phyloP scores from a whole-genome alignment of 306 rosid species.

The Pyrus bretschneideri region DNA sequence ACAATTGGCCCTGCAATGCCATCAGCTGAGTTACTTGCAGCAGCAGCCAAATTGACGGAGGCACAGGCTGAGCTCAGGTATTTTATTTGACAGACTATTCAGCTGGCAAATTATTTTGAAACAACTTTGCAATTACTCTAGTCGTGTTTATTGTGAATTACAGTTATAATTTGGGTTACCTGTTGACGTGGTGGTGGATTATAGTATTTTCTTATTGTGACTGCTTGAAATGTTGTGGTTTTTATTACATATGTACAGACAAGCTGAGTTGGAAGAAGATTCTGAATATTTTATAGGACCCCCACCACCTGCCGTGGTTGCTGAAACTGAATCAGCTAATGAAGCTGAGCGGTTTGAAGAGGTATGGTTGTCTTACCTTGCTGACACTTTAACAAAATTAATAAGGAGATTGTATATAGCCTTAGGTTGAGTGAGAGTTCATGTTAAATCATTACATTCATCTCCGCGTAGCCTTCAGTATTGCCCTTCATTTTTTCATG shows the following conservation, averaged over 20 bases:
- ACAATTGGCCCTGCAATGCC: constrained; percentile 92
- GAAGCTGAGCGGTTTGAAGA: constrained; percentile 96
- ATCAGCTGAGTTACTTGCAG: constrained; percentile 87
- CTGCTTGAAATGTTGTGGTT: background rate
- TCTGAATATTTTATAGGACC: constrained; percentile 69
- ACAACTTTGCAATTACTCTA: background rate
- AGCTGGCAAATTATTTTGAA: background rate
- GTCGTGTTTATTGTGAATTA: background rate
- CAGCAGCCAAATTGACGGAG: constrained; percentile 91
- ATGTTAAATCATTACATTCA: background rate
- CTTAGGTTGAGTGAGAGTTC: background rate
- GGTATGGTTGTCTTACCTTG: constrained; percentile 36
- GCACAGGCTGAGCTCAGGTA: constrained; percentile 82
- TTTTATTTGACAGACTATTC: background rate
- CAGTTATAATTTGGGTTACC: background rate
- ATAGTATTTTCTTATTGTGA: background rate
- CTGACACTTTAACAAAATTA: background rate
- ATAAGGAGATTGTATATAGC: background rate
- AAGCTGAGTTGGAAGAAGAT: constrained; percentile 71
- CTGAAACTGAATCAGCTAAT: constrained; percentile 83
- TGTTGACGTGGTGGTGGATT: background rate
- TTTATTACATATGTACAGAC: constrained; percentile 32
- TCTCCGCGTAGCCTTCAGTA: background rate
- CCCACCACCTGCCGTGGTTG: constrained; percentile 79
- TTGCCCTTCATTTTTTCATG: background rate